Evolutionary conservation across 2,329 filamentous ascomycete species (phyloP).

Genomic region (Coniochaeta ligniaria): DNA sequence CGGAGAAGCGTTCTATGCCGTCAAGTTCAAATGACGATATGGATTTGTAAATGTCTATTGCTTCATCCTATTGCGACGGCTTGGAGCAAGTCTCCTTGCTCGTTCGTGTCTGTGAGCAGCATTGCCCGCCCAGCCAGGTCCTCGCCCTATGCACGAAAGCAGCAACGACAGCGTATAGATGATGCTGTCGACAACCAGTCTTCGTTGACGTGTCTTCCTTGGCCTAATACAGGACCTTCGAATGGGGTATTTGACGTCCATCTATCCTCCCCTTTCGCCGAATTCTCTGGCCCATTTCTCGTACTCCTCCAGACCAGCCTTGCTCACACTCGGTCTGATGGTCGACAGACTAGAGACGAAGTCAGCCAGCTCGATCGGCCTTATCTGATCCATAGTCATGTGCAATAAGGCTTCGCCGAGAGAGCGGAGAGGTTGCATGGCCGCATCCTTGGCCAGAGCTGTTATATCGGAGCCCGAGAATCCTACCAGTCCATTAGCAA

Average conservation of each 20-base stretch:
- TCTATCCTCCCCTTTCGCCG: slow-evolving; percentile 78
- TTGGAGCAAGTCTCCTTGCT: too few species aligned
- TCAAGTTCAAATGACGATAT: too few species aligned
- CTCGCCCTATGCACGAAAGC: too few species aligned
- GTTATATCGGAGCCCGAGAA: slow-evolving; percentile 98
- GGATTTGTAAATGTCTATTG: too few species aligned
- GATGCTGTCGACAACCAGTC: not conserved
- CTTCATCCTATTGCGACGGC: too few species aligned
- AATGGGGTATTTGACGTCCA: not conserved
- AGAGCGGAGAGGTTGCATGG: slow-evolving; percentile 90
- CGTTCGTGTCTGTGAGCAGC: too few species aligned
- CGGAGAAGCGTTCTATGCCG: too few species aligned
- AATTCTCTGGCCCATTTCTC: slow-evolving; percentile 93
- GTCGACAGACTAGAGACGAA: slow-evolving; percentile 77
- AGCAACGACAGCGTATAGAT: too few species aligned
- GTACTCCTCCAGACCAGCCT: slow-evolving; percentile 76
- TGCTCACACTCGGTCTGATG: slow-evolving; percentile 86
- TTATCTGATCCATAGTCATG: slow-evolving; percentile 91
- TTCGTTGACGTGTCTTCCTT: not conserved
- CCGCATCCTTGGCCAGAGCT: slow-evolving; percentile 91
- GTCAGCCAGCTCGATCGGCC: slow-evolving; percentile 74
- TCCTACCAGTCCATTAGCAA: slow-evolving; percentile 42
- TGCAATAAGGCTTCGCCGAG: slow-evolving; percentile 83
- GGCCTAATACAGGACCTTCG: not conserved
- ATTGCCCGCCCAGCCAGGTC: not conserved